Evolutionary conservation across 129 eudicot species (phyloP).

Genomic region (Flaveria trinervia): DNA sequence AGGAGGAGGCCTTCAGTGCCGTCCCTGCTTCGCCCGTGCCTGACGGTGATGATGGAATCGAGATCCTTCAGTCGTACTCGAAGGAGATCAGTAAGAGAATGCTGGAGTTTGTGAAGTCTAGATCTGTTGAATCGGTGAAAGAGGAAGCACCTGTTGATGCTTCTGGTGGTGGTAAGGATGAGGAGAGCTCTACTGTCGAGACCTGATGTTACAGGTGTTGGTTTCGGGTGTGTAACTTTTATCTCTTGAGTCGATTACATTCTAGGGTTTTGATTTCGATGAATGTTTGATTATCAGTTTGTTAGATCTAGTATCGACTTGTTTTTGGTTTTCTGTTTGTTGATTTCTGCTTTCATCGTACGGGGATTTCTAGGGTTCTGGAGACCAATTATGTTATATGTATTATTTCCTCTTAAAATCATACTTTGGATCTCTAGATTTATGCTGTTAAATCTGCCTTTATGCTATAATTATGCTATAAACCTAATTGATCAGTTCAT

Average conservation of each 20-base stretch:
- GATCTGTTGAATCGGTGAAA: slow-evolving; percentile 44
- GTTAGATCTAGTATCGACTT: slow-evolving; percentile 19
- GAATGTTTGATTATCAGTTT: slow-evolving; percentile 19
- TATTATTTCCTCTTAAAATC: background rate
- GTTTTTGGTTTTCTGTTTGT: slow-evolving; percentile 9
- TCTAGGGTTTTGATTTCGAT: slow-evolving; percentile 32
- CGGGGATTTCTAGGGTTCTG: slow-evolving; percentile 20
- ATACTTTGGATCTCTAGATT: slow-evolving; percentile 6
- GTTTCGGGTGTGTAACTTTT: slow-evolving; percentile 15
- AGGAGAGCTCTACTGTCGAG: slow-evolving; percentile 23
- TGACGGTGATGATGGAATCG: slow-evolving; percentile 70
- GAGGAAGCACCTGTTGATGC: slow-evolving; percentile 4
- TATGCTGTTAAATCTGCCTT: background rate
- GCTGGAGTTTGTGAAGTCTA: slow-evolving; percentile 73
- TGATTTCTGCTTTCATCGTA: slow-evolving; percentile 5
- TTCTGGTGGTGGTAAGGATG: background rate
- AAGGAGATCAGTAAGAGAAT: slow-evolving; percentile 85
- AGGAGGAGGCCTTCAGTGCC: slow-evolving; percentile 67
- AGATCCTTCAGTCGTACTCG: slow-evolving; percentile 69
- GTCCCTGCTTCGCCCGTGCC: slow-evolving; percentile 39
- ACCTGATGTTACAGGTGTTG: slow-evolving; percentile 18
- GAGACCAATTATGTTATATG: background rate
- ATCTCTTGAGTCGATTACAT: background rate
- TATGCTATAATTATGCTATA: background rate
- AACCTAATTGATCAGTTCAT: background rate